Base-by-base conservation (phyloP, 179 eudicot species). In the Heliamphora pulchella region DNA sequence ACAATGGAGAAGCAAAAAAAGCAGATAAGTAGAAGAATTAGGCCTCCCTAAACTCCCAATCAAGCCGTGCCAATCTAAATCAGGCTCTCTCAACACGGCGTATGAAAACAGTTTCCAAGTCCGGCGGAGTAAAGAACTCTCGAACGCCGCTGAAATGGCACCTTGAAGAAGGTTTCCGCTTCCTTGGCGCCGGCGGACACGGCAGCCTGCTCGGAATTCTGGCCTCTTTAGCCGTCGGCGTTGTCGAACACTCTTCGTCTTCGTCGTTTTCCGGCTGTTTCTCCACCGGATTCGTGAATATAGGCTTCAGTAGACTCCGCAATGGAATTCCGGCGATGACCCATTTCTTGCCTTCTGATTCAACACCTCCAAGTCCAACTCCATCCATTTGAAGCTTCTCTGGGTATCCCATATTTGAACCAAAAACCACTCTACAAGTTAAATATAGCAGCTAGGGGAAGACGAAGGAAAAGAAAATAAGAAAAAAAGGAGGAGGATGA, bases 141-240 rank as follows among this genome's bases (percentile, higher is more conserved):
- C 81, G 82, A 41, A 41, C 89, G 2, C 83, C 77, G 44, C 39
- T 79, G 65, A 53, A 81, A 18, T 79, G 71, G 41, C 90, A 81
- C 74, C 72, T 78, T 3, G 85, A 79, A 8, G 84, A 5, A 4
- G 91, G 48, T 59, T 83, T 78, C 15, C 89, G 86, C 86, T 90
- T 91, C 82, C 88, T 86, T 39, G 95, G 95, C 0, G 95, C 86
- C 6, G 84, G 82, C 20, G 95, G 95, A 58, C 91, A 88, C 10
- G 82, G 13, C 50, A 84, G 2, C n/a, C 58, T 83, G 68, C 80
- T 88, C 71, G 90, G 87, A 78, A 91, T 86, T 76, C 82, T 88
- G 4, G 93, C 72, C 17, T 78, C 93, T 48, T 77, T 75, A 18
- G 85, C 84, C 13, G 87, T 90, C 13, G 95, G 93, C 2, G 92